A percentile compares a stretch with the other conserved stretches of the same genome.
Evolutionary conservation across 1,284 basidiomycete genomes (phyloP).

Genomic region (Heliocybe sulcata): DNA sequence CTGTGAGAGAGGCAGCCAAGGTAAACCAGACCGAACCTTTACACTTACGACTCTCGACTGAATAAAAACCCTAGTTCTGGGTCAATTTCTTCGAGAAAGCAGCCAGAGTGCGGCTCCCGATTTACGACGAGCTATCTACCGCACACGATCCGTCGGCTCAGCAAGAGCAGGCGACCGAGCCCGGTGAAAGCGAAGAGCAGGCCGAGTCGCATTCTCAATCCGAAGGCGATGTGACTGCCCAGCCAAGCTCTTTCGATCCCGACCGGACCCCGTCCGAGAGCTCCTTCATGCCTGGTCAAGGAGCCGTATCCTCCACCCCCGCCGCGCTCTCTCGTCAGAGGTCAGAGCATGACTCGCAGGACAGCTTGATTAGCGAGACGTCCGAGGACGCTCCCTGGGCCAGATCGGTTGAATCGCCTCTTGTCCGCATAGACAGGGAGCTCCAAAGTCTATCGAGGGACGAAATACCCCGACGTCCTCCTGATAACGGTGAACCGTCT

Average conservation of each 20-base stretch:
- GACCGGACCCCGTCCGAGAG: slow-evolving; percentile 43
- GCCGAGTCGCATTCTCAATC: slow-evolving; percentile 2
- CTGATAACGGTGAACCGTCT: slow-evolving; percentile 11
- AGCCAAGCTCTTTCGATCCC: slow-evolving; percentile 19
- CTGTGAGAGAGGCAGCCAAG: slow-evolving; percentile 83
- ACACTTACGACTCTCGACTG: neutral
- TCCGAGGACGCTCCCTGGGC: slow-evolving; percentile 55
- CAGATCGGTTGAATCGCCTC: slow-evolving; percentile 66
- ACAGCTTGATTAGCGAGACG: slow-evolving; percentile 30
- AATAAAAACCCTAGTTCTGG: slow-evolving; percentile 65
- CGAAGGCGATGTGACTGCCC: slow-evolving; percentile 7
- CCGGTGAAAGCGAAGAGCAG: slow-evolving; percentile 2
- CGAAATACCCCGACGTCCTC: slow-evolving; percentile 19
- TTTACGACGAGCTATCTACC: slow-evolving; percentile 56
- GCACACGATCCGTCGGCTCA: slow-evolving; percentile 38
- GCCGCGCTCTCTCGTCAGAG: slow-evolving; percentile 36
- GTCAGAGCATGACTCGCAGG: slow-evolving; percentile 16
- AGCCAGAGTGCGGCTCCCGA: slow-evolving; percentile 77
- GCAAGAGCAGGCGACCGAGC: slow-evolving; percentile 12
- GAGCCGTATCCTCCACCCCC: slow-evolving; percentile 69
- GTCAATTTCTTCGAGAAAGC: slow-evolving; percentile 92
- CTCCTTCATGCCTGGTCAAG: slow-evolving; percentile 63
- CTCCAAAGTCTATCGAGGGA: slow-evolving; percentile 49
- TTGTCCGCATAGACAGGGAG: slow-evolving; percentile 65
- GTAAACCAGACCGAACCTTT: slow-evolving; percentile 32